A percentile compares a stretch with the other conserved stretches of the same genome.
Conservation (phyloP, 495 filamentous ascomycete species). For the Lineolata rhizophorae region DNA sequence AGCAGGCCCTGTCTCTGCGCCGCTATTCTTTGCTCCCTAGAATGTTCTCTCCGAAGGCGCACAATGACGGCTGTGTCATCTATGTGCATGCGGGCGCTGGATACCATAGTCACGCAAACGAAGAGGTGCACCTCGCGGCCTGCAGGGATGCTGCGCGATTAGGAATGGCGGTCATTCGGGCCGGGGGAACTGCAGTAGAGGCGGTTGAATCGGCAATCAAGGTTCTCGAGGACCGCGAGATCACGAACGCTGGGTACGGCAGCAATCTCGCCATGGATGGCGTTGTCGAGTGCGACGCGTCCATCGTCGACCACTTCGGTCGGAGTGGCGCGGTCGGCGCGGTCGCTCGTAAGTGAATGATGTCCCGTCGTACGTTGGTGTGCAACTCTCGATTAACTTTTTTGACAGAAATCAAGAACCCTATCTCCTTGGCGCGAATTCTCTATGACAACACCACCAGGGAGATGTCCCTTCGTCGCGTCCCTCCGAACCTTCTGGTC, state of each 20-base stretch:
- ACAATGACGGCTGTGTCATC: no score
- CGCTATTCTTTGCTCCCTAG: no score
- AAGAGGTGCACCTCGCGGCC: constrained; percentile 57
- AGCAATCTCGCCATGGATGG: constrained; percentile 88
- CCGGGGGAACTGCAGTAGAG: constrained; percentile 61
- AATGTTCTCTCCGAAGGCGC: no score
- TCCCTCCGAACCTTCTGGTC: constrained; percentile 82
- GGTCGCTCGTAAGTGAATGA: constrained; percentile 44
- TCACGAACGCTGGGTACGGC: constrained; percentile 90
- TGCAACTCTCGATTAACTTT: no score
- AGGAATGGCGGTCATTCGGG: constrained; percentile 56
- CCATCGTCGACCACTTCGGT: constrained; percentile 73
- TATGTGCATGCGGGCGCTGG: constrained; percentile 93
- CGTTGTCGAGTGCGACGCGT: constrained; percentile 81
- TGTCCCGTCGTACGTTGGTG: no score
- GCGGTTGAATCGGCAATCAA: constrained; percentile 85
- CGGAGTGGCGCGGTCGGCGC: constrained; percentile 87
- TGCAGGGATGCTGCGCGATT: constrained; percentile 28
- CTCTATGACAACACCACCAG: constrained; percentile 55
- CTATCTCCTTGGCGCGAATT: constrained; percentile 63
- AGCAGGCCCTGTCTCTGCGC: no score
- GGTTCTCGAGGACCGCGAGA: constrained; percentile 73
- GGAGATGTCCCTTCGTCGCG: constrained; percentile 56
- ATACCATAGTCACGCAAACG: constrained; percentile 75
- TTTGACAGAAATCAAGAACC: constrained; percentile 76